Percentiles rank a stretch among this genome's conserved stretches.
phyloP scores from a whole-genome alignment of 306 rosid species.

The Pyrus communis region DNA sequence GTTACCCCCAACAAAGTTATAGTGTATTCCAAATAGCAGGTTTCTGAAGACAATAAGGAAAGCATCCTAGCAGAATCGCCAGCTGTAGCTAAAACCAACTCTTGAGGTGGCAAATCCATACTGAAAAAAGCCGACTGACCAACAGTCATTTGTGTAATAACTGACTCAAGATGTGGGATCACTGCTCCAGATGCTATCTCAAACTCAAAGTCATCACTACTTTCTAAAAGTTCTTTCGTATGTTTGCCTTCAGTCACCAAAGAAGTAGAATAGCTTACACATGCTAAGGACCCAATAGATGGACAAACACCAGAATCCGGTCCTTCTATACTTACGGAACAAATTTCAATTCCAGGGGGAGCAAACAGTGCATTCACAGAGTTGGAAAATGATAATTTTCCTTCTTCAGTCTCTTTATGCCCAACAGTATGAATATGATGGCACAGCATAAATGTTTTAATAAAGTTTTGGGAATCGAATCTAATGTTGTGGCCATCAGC shows the following conservation, averaged over 20 bases:
- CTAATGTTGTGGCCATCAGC: slow-evolving; percentile 36
- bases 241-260: slow-evolving; percentile 44
- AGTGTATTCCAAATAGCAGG: slow-evolving; percentile 54
- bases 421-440: slow-evolving; percentile 29
- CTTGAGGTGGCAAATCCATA: slow-evolving; percentile 37
- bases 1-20: slow-evolving; percentile 51
- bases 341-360: slow-evolving; percentile 14
- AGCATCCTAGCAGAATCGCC: slow-evolving; percentile 39
- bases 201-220: slow-evolving; percentile 71
- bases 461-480: slow-evolving; percentile 31
- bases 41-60: slow-evolving; percentile 56
- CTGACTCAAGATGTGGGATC: slow-evolving; percentile 52
- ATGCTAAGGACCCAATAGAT: slow-evolving; percentile 61
- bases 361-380: slow-evolving; percentile 20
- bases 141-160: slow-evolving; percentile 64
- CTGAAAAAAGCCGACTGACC: slow-evolving; percentile 70
- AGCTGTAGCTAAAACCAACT: slow-evolving; percentile 69
- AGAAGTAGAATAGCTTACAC: slow-evolving; percentile 54
- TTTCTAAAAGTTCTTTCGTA: slow-evolving; percentile 55
- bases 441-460: slow-evolving; percentile 36
- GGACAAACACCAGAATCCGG: slow-evolving; percentile 73
- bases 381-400: slow-evolving; percentile 19
- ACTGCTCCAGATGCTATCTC: slow-evolving; percentile 76
- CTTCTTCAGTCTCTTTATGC: slow-evolving; percentile 28
- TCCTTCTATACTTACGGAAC: slow-evolving; percentile 48